These are phyloP conservation scores for Fusarium papillatum DNA, from an alignment of 2,329 filamentous ascomycete genomes.

Conservation along the genomic window DNA sequence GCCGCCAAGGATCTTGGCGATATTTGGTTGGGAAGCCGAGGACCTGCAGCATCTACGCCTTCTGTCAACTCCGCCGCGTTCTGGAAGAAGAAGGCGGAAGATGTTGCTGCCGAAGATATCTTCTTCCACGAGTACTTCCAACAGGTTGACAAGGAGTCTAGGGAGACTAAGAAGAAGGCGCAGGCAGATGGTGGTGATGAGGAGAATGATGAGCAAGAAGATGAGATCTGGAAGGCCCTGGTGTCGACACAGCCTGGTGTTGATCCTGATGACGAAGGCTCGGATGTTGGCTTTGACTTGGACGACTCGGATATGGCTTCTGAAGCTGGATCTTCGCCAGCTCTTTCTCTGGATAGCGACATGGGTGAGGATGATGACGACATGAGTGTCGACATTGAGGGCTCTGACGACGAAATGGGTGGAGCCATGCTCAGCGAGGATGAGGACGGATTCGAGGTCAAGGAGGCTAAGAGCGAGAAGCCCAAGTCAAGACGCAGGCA, in stretches of 20 bases:
- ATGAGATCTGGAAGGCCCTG: constrained; percentile 93
- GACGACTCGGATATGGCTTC: constrained; percentile 65
- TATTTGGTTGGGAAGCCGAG: constrained; percentile 68
- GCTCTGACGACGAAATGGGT: constrained; percentile 58
- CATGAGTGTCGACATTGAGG: constrained; percentile 54
- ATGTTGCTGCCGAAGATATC: constrained; percentile 91
- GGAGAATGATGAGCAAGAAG: constrained; percentile 74
- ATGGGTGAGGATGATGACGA: constrained; percentile 61
- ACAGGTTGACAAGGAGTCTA: constrained; percentile 73
- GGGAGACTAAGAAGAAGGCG: constrained; percentile 67
- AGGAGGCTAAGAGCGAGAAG: constrained; percentile 70
- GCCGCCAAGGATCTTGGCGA: constrained; percentile 66
- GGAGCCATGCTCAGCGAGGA: constrained; percentile 57
- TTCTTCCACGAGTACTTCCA: constrained; percentile 99
- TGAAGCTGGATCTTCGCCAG: constrained; percentile 57
- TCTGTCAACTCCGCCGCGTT: constrained; percentile 88
- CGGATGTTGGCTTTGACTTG: constrained; percentile 63
- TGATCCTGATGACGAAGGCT: constrained; percentile 60
- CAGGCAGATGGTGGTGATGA: constrained; percentile 55
- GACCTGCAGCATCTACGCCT: constrained; percentile 50
- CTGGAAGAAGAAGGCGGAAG: constrained; percentile 90
- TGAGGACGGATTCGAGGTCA: constrained; percentile 66
- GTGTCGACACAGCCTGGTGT: constrained; percentile 83
- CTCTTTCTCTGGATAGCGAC: constrained; percentile 57
- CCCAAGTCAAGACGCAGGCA: constrained; percentile 78